phyloP scores from a whole-genome alignment of 2,329 filamentous ascomycete species.

The Mycogone perniciosa region DNA sequence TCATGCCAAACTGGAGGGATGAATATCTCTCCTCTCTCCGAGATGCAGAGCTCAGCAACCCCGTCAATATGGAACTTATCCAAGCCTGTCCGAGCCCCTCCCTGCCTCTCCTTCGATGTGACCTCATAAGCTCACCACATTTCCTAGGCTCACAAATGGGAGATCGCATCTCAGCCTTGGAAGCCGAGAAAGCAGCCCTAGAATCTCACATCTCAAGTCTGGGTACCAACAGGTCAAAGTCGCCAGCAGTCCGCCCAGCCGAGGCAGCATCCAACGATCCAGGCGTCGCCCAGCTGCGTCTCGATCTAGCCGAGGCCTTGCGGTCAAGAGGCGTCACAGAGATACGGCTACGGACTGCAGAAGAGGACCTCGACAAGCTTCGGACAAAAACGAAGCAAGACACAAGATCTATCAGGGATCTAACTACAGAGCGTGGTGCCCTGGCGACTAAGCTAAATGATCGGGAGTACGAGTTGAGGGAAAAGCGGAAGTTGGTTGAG shows the following conservation, averaged over 20 bases:
- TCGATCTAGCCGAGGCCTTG: constrained; percentile 71
- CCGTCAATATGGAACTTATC: constrained; percentile 60
- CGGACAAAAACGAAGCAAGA: constrained; percentile 56
- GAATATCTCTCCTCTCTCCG: constrained; percentile 73
- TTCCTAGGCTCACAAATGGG: constrained; percentile 55
- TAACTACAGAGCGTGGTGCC: constrained; percentile 56
- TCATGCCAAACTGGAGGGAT: constrained; percentile 66
- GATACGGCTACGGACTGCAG: constrained; percentile 53
- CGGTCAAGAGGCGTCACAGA: constrained; percentile 66
- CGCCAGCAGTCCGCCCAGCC: constrained; percentile 13
- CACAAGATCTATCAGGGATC: constrained; percentile 50
- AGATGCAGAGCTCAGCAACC: constrained; percentile 62
- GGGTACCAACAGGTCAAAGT: constrained; percentile 15
- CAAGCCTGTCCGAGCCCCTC: constrained; percentile 60
- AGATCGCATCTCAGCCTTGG: constrained; percentile 58
- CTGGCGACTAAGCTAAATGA: constrained; percentile 67
- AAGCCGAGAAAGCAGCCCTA: constrained; percentile 48
- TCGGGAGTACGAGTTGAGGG: constrained; percentile 75
- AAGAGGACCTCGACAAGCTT: constrained; percentile 58
- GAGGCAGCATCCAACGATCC: constrained; percentile 24
- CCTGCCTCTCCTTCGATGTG: constrained; percentile 11
- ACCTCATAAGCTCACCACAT: constrained; percentile 15
- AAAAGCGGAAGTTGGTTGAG: constrained; percentile 77
- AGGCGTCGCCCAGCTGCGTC: constrained; percentile 46
- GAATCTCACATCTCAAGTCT: constrained; percentile 24